These are phyloP conservation scores for Fusarium sp. DNA, from an alignment of 2,329 filamentous ascomycete species.

Conservation along the genomic window DNA sequence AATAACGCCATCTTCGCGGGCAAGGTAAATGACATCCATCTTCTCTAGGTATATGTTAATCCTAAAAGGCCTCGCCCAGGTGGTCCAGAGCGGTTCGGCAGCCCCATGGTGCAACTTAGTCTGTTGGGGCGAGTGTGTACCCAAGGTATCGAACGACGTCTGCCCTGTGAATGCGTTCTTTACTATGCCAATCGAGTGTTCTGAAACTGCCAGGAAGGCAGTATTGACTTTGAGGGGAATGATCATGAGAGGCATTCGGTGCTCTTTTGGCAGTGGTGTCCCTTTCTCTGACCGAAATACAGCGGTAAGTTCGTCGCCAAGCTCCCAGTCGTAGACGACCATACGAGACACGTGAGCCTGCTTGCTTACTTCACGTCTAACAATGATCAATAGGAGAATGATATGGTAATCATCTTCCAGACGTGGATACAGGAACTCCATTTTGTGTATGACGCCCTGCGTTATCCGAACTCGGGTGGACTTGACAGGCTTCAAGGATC, in stretches of 20 bases:
- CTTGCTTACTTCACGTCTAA: constrained; percentile 51
- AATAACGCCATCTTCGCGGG: constrained; percentile 86
- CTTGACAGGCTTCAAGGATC: constrained; percentile 68
- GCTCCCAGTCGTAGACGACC: constrained; percentile 69
- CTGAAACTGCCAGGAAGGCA: constrained; percentile 75
- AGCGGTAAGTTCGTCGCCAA: constrained; percentile 56
- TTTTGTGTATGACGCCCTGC: constrained; percentile 80
- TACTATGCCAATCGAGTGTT: constrained; percentile 65
- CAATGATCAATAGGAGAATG: constrained; percentile 75
- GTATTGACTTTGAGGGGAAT: constrained; percentile 77
- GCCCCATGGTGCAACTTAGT: constrained; percentile 59
- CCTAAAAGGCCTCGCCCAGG: constrained; percentile 83
- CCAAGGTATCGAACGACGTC: constrained; percentile 58
- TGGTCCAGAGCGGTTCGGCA: constrained; percentile 74
- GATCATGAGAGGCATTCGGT: constrained; percentile 72
- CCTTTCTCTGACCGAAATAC: constrained; percentile 59
- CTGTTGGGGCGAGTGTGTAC: constrained; percentile 51
- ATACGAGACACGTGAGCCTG: constrained; percentile 54
- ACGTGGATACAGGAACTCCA: constrained; percentile 84
- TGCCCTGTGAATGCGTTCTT: constrained; percentile 63
- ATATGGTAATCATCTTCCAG: constrained; percentile 73
- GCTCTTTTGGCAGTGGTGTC: constrained; percentile 59
- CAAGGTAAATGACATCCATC: constrained; percentile 85
- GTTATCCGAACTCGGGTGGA: constrained; percentile 56
- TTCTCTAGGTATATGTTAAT: constrained; percentile 67